Base-by-base conservation (phyloP, 1,139 yeast species). In the Taphrina betulina region DNA sequence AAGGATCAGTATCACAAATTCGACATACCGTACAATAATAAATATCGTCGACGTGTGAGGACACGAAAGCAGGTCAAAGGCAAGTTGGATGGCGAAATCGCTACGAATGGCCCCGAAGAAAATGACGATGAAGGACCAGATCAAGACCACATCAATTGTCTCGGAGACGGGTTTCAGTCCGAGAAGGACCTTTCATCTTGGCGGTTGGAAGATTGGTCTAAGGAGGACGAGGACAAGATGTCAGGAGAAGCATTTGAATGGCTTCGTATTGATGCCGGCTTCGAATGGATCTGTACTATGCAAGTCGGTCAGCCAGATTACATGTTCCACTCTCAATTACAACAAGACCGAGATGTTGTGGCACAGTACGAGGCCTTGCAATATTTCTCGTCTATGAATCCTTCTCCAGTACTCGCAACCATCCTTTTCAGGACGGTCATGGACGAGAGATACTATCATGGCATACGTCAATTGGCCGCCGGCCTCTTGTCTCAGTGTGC, bases 211-310 rank as follows among this genome's bases (percentile, higher is more conserved):
- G 95, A 87, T 42, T 85, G 90, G 81, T 76, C 80, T 1, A 77
- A 77, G 57, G 82, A 82, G 40, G 87, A 83, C 59, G 95, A 85
- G 60, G 90, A 82, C 51, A 70, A 71, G 38, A 77, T 79, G 74
- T 75, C 79, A 45, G 81, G 81, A 63, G 97, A 92, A 67, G 96
- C 96, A 0, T 94, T 89, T 71, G 98, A 94, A 66, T 94, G 99
- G 99, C 77, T 94, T 40, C 76, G 99, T 63, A 88, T 90, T 7
- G 99, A 94, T 71, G 90, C 96, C 0, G 99, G 94, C 69, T 86
- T 85, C 66, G 98, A 94, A 68, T 94, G 99, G 99, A 85, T 94
- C 51, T 88, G 95, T 58, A 79, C 79, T 62, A 75, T 87, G 26
- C 78, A 82, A 60, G 81, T 94, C 34, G 85, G 83, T 63, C 96